A percentile compares a stretch with the other conserved stretches of the same genome.
These are phyloP conservation scores for Cordia subcordata DNA, from an alignment of 257 asterid genomes.

Conservation along the genomic window DNA sequence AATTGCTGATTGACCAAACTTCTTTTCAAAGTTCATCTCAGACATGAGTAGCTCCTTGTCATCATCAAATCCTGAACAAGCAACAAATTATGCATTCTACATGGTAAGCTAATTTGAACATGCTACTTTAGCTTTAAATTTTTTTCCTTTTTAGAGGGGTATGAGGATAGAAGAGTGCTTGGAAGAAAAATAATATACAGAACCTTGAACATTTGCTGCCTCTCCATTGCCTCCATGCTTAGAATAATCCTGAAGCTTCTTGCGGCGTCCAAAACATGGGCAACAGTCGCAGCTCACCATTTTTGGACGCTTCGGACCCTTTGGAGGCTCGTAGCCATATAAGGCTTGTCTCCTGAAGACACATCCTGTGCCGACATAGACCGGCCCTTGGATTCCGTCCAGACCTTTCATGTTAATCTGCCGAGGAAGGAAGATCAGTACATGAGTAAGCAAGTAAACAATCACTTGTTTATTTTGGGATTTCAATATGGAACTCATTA, in stretches of 20 bases:
- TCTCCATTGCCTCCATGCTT: slow-evolving; percentile 49
- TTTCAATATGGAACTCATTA: background rate
- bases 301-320: slow-evolving; percentile 70
- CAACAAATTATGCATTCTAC: slow-evolving; percentile 5
- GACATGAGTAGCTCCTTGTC: slow-evolving; percentile 79
- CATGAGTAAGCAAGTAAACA: background rate
- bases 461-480: background rate
- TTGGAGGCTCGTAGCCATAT: slow-evolving; percentile 87
- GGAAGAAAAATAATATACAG: slow-evolving; percentile 6
- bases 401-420: slow-evolving; percentile 95
- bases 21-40: slow-evolving; percentile 91
- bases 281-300: slow-evolving; percentile 93
- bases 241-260: slow-evolving; percentile 53
- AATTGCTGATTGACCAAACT: slow-evolving; percentile 85
- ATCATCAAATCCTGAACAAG: slow-evolving; percentile 58
- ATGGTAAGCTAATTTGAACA: slow-evolving; percentile 6
- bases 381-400: slow-evolving; percentile 96
- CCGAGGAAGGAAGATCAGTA: slow-evolving; percentile 7
- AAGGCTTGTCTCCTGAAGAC: slow-evolving; percentile 84
- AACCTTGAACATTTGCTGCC: slow-evolving; percentile 53
- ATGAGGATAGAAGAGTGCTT: background rate
- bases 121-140: background rate
- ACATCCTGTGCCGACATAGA: slow-evolving; percentile 92
- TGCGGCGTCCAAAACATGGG: slow-evolving; percentile 81
- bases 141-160: background rate